Percentiles rank a stretch among this genome's conserved stretches.
Evolutionary conservation across 1,284 basidiomycete genomes (phyloP).

Genomic region (Mycosarcoma maydis): DNA sequence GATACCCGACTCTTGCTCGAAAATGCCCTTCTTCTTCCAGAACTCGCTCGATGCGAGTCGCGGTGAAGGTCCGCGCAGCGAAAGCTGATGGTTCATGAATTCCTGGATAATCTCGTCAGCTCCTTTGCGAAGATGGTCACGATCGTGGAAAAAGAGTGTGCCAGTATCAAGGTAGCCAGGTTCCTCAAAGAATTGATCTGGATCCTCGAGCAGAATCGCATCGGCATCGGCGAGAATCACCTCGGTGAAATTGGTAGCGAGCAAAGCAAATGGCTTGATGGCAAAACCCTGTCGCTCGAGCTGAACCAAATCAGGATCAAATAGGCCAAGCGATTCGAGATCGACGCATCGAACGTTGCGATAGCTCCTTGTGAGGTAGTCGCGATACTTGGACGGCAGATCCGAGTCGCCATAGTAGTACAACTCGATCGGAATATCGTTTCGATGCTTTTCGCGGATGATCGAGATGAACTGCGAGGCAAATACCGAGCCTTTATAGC

Average conservation of each 20-base stretch:
- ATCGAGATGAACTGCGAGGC: conserved; percentile 48
- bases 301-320: conserved; percentile 42
- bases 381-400: conserved; percentile 42
- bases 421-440: conserved; percentile 47
- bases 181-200: conserved; percentile 44
- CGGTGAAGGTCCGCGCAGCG: conserved; percentile 32
- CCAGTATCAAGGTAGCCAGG: conserved; percentile 47
- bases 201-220: conserved; percentile 41
- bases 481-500: conserved; percentile 39
- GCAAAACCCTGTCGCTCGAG: conserved; percentile 48
- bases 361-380: conserved; percentile 35
- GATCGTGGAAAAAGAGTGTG: conserved; percentile 53
- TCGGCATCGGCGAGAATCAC: conserved; percentile 52
- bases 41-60: conserved; percentile 35
- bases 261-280: conserved; percentile 46
- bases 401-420: conserved; percentile 55
- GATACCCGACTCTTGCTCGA: conserved; percentile 49
- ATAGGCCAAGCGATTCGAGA: conserved; percentile 36
- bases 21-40: conserved; percentile 50
- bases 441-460: conserved; percentile 38
- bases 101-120: conserved; percentile 38
- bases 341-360: conserved; percentile 45
- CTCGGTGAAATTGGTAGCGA: conserved; percentile 51
- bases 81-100: conserved; percentile 46
- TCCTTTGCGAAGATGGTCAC: conserved; percentile 41